Evolutionary conservation across 768 basidiomycete genomes (phyloP).

Genomic region (Suillus weaverae): DNA sequence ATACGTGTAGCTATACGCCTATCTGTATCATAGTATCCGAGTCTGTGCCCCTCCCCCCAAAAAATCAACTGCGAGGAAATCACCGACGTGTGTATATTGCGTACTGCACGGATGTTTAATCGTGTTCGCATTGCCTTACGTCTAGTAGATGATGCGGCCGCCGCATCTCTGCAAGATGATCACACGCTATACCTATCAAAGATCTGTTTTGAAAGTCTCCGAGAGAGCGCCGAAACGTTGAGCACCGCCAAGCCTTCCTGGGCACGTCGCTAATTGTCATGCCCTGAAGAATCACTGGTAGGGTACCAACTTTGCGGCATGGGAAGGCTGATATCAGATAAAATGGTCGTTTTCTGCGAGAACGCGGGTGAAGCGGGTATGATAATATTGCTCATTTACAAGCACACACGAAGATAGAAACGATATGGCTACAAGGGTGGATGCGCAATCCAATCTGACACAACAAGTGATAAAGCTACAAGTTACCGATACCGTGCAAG

Average conservation of each 20-base stretch:
- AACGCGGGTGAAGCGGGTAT: neutral
- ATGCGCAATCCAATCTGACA: neutral
- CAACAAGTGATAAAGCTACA: slow-evolving; percentile 2
- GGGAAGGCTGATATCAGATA: neutral
- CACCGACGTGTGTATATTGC: neutral
- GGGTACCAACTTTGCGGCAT: neutral
- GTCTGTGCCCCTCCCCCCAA: neutral
- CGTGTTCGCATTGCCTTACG: neutral
- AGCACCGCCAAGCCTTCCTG: neutral
- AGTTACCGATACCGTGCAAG: slow-evolving; percentile 4
- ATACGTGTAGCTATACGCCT: neutral
- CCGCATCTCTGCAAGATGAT: neutral
- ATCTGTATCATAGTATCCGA: neutral
- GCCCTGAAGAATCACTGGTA: too few species aligned
- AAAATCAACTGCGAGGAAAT: neutral
- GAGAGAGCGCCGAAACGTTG: neutral
- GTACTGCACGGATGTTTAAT: neutral
- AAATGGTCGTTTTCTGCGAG: neutral
- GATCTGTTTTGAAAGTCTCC: neutral
- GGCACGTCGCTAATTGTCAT: neutral
- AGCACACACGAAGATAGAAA: neutral
- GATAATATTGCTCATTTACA: slow-evolving; percentile 1
- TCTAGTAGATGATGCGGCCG: neutral
- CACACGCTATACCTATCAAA: neutral
- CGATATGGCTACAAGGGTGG: slow-evolving; percentile 1